These are phyloP conservation scores for Neolecta irregularis DNA, from an alignment of 1,139 yeast genomes.

Conservation along the genomic window DNA sequence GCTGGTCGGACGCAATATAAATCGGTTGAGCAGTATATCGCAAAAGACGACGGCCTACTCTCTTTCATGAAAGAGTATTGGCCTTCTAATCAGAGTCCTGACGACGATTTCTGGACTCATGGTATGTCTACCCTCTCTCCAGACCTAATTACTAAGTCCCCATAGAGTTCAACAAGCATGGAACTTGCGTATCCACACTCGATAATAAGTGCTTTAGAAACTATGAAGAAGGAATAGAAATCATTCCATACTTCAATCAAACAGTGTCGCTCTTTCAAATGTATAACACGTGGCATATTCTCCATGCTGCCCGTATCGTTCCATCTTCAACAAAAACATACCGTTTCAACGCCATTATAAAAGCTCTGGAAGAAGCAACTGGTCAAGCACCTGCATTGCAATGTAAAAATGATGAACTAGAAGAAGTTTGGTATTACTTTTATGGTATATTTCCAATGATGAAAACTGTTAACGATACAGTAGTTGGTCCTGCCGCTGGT, in stretches of 20 bases:
- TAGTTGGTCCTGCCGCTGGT: too few relatives aligned
- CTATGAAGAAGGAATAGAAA: slow-evolving; percentile 38
- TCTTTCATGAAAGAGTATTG: slow-evolving; percentile 46
- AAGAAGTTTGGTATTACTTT: slow-evolving; percentile 88
- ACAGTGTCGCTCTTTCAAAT: slow-evolving; percentile 48
- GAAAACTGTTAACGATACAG: too few relatives aligned
- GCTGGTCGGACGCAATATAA: too few relatives aligned
- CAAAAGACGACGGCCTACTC: slow-evolving; percentile 35
- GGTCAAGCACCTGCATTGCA: slow-evolving; percentile 52
- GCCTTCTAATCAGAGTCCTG: slow-evolving; percentile 66
- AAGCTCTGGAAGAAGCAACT: slow-evolving; percentile 43
- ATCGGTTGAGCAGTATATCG: too few relatives aligned
- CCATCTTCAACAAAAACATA: slow-evolving; percentile 52
- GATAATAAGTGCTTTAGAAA: slow-evolving; percentile 50
- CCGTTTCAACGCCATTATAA: slow-evolving; percentile 45
- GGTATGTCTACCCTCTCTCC: too few relatives aligned
- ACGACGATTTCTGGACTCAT: slow-evolving; percentile 73
- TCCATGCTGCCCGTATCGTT: slow-evolving; percentile 48
- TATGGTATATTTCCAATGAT: too few relatives aligned
- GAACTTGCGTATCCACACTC: slow-evolving; percentile 75
- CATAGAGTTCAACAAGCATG: slow-evolving; percentile 92
- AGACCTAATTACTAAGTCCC: too few relatives aligned
- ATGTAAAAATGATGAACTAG: slow-evolving; percentile 57
- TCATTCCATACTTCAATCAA: slow-evolving; percentile 60
- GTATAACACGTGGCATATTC: slow-evolving; percentile 58